Evolutionary conservation across 192 early-diverging fungal genomes (phyloP), one percentile per base, ranked within the genome.

Genomic region (Coemansia sp.): DNA sequence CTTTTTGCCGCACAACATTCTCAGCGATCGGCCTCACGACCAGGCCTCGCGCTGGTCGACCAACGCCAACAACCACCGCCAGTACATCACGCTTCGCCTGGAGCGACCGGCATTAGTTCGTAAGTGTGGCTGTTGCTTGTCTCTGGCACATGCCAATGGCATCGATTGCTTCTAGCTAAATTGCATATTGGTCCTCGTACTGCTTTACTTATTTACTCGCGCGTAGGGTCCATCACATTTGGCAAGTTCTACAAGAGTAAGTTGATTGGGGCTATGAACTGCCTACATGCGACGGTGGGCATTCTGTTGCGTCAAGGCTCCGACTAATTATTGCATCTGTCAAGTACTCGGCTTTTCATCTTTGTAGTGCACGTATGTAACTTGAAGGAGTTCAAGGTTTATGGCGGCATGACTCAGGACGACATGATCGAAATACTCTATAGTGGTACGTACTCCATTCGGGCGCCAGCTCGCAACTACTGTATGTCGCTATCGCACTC

Each of bases 351-450:
- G 6, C 15, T 47, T 60, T 20, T 67, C 27, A 37, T 2, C 32
- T 20, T 35, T 70, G 51, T 81, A 81, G 77, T 69, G 3, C 97
- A 99, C 68, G 93, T 98, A 46, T 98, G 96, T 77, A 99, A 99
- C 71, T 76, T 99, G 25, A 97, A 95, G 59, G 94, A 98, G 82
- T 98, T 99, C 85, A 95, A 94, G 78, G 90, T 99, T 5, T 95
- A 82, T 77, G 97, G 94, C 40, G 97, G 96, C 12, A 72, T 96
- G 71, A 69, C 86, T 1, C 86, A 88, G 27, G 86, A 91, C 58
- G 91, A 94, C 68, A 94, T 97, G 96, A 83, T 87, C 41, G 94
- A 97, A 76, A 78, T 98, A 7, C 83, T 97, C 20, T 88, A 90
- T 65, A 86, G 79, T 54, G 90, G 89, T 87, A 74, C 24, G 45